Percentiles rank a stretch among this genome's conserved stretches.
Evolutionary conservation across 495 filamentous ascomycete genomes (phyloP).

Genomic region (Aspergillus olivimuriae): DNA sequence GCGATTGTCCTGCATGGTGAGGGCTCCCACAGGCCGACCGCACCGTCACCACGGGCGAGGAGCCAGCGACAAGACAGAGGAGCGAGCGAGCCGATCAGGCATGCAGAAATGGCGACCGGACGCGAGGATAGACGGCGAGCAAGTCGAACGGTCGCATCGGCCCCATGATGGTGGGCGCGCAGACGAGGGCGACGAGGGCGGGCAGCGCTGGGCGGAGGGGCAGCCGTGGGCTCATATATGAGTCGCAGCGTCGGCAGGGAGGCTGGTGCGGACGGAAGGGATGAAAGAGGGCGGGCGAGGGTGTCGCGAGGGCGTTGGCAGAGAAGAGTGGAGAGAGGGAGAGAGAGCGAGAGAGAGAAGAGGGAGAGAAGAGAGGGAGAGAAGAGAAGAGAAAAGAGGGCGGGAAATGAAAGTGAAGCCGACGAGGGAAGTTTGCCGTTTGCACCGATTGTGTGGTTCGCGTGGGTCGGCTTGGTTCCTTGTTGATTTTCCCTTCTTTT

Average conservation of each 20-base stretch:
- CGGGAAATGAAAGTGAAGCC: neutral
- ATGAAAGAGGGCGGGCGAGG: neutral
- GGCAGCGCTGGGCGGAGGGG: too few species aligned
- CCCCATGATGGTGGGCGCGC: too few species aligned
- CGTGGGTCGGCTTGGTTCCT: neutral
- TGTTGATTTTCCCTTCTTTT: too few species aligned
- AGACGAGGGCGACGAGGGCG: too few species aligned
- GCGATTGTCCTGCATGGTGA: conserved; percentile 49
- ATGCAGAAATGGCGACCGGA: too few species aligned
- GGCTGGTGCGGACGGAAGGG: too few species aligned
- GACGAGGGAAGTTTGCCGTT: neutral
- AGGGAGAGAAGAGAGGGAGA: neutral
- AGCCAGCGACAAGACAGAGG: neutral
- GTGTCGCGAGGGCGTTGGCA: neutral
- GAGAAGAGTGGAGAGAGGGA: neutral
- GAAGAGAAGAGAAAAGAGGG: neutral
- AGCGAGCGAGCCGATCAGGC: conserved; percentile 1
- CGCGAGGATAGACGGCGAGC: too few species aligned
- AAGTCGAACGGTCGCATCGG: too few species aligned
- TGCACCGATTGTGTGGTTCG: neutral
- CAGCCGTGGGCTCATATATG: too few species aligned
- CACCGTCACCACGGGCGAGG: too few species aligned
- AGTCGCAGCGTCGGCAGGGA: too few species aligned
- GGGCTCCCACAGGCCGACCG: neutral
- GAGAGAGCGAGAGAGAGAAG: conserved; percentile 1